These are phyloP conservation scores for Vaucheria bursata DNA, from an alignment of 352 stramenopile genomes.

Conservation along the genomic window DNA sequence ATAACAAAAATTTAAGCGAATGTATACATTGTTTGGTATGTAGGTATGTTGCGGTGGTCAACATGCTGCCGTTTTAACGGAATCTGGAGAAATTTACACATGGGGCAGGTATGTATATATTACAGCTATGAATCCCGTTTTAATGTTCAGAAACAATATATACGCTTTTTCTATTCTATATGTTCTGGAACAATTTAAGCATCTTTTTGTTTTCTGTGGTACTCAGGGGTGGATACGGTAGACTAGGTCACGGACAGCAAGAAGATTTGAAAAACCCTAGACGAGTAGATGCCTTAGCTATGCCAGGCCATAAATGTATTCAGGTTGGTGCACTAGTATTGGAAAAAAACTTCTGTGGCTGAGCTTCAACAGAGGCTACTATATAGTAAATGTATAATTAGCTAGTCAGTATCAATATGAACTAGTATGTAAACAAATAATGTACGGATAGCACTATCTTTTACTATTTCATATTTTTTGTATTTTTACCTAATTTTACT, in stretches of 20 bases:
- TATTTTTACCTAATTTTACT: too few relatives aligned
- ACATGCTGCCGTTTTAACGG: conserved; percentile 53
- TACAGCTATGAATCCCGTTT: neutral
- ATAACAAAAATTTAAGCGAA: too few relatives aligned
- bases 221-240: conserved; percentile 49
- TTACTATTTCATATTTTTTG: too few relatives aligned
- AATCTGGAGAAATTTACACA: conserved; percentile 52
- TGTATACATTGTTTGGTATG: neutral
- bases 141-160: neutral
- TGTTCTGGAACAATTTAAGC: neutral
- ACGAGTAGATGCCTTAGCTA: conserved; percentile 25
- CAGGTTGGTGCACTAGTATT: too few relatives aligned
- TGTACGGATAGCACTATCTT: too few relatives aligned
- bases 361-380: too few relatives aligned
- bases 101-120: conserved; percentile 40
- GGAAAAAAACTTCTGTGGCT: too few relatives aligned
- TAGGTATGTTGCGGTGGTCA: conserved; percentile 52
- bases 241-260: conserved; percentile 50
- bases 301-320: neutral
- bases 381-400: too few relatives aligned
- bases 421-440: too few relatives aligned
- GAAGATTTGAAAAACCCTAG: neutral
- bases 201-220: neutral
- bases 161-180: neutral
- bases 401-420: too few relatives aligned